phyloP scores from a whole-genome alignment of 176 grass and related monocot genomes.

The Poa pratensis region DNA sequence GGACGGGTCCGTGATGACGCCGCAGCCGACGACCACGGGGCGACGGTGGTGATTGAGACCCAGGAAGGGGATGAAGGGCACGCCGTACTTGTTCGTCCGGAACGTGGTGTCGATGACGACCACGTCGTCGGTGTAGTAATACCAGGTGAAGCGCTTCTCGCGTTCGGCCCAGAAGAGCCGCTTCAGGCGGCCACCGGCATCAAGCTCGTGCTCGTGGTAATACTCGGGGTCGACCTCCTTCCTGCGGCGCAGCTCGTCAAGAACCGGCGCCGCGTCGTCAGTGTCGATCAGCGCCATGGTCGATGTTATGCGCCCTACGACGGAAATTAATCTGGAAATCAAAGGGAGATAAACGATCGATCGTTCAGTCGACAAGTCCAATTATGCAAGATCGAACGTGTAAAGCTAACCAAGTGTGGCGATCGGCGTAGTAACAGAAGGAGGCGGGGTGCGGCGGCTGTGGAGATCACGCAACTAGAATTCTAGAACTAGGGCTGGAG shows the following conservation, averaged over 20 bases:
- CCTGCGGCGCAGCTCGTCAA: background rate
- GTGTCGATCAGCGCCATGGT: constrained; percentile 11
- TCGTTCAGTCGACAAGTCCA: too few relatives aligned
- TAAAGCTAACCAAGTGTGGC: too few relatives aligned
- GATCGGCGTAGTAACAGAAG: too few relatives aligned
- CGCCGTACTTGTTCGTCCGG: constrained; percentile 34
- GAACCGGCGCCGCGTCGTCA: background rate
- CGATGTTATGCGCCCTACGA: background rate
- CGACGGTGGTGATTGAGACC: constrained; percentile 28
- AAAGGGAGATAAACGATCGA: background rate
- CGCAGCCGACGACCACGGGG: constrained; percentile 16
- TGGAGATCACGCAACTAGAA: too few relatives aligned
- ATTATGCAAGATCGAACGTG: too few relatives aligned
- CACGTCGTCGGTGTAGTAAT: background rate
- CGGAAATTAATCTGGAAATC: background rate
- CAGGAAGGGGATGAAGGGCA: constrained; percentile 16
- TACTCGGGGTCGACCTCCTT: background rate
- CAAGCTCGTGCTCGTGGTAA: background rate
- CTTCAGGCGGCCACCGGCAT: background rate
- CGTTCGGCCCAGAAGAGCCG: constrained; percentile 22
- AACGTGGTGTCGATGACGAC: constrained; percentile 36
- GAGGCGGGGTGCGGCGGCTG: too few relatives aligned
- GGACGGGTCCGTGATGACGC: background rate
- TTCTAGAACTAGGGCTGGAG: too few relatives aligned
- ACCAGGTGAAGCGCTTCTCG: background rate